Evolutionary conservation across 2,329 filamentous ascomycete genomes (phyloP).

Genomic region (Fusarium vanettenii): DNA sequence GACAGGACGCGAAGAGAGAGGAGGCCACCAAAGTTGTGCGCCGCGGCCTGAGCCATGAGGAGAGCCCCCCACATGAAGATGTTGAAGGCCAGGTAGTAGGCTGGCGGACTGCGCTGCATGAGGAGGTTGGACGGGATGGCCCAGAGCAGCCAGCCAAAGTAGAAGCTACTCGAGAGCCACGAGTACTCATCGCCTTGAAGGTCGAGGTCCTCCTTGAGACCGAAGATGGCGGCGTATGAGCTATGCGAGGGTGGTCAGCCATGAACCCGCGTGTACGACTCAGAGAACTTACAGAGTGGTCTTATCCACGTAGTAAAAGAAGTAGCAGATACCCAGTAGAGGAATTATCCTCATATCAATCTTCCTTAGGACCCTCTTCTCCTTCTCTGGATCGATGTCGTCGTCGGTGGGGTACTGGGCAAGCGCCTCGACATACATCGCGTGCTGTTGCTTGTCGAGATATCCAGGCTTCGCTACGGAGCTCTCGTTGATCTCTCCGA

Average conservation of each 20-base stretch:
- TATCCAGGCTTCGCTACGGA: not conserved
- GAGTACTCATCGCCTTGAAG: conserved; percentile 69
- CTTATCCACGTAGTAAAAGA: conserved; percentile 57
- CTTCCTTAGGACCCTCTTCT: conserved; percentile 51
- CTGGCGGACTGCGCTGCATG: conserved; percentile 50
- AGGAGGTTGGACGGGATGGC: conserved; percentile 47
- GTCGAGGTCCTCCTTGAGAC: conserved; percentile 67
- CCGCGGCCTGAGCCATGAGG: conserved; percentile 63
- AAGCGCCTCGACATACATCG: conserved; percentile 51
- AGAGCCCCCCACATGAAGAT: conserved; percentile 68
- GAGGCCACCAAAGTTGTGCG: conserved; percentile 66
- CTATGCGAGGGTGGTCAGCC: conserved; percentile 8
- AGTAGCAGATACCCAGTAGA: conserved; percentile 54
- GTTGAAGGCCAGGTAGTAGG: conserved; percentile 53
- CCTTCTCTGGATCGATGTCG: conserved; percentile 48
- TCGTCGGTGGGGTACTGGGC: conserved; percentile 52
- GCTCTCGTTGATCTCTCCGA: conserved; percentile 4
- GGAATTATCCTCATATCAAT: conserved; percentile 53
- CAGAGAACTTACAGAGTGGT: conserved; percentile 56
- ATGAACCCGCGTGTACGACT: not conserved
- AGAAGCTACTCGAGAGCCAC: conserved; percentile 52
- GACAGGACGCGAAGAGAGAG: conserved; percentile 68
- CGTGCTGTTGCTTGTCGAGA: conserved; percentile 23
- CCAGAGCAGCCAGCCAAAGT: conserved; percentile 54
- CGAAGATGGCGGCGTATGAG: conserved; percentile 74